Evolutionary conservation across 2,329 filamentous ascomycete species (phyloP).

Genomic region (Cercospora zeina): DNA sequence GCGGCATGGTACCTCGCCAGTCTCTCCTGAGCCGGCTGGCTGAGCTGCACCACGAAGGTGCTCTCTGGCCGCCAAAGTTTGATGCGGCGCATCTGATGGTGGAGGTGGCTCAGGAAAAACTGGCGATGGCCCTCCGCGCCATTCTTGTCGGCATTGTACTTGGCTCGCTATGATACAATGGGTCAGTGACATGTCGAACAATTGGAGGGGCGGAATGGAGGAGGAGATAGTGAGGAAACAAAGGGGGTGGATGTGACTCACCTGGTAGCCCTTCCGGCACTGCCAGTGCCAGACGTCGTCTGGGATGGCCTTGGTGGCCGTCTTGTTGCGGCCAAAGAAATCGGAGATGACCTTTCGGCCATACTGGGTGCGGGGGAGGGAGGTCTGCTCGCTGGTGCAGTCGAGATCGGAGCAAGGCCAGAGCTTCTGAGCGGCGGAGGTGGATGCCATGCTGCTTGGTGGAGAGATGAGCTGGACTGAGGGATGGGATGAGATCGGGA

Average conservation of each 20-base stretch:
- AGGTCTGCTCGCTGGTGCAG: conserved; percentile 23
- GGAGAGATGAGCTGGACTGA: background rate
- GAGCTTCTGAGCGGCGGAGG: conserved; percentile 1
- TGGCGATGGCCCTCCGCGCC: conserved; percentile 1
- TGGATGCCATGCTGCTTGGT: conserved; percentile 5
- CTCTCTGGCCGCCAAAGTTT: conserved; percentile 38
- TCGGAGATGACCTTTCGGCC: conserved; percentile 74
- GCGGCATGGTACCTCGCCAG: conserved; percentile 29
- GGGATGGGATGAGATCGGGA: background rate
- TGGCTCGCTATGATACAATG: conserved; percentile 50
- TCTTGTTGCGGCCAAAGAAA: conserved; percentile 80
- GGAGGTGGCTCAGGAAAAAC: conserved; percentile 29
- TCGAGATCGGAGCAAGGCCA: conserved; percentile 25
- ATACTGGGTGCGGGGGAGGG: conserved; percentile 14
- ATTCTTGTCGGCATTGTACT: conserved; percentile 31
- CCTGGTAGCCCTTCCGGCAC: conserved; percentile 76
- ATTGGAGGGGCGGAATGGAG: background rate
- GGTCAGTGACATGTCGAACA: background rate
- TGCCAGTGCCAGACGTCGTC: conserved; percentile 47
- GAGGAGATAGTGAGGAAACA: background rate
- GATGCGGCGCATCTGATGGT: conserved; percentile 35
- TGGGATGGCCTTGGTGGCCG: conserved; percentile 69
- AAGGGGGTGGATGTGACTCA: background rate
- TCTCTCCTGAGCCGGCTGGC: conserved; percentile 31
- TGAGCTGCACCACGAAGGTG: conserved; percentile 36